Evolutionary conservation across 257 asterid species (phyloP).

Genomic region (Gentiana dahurica): DNA sequence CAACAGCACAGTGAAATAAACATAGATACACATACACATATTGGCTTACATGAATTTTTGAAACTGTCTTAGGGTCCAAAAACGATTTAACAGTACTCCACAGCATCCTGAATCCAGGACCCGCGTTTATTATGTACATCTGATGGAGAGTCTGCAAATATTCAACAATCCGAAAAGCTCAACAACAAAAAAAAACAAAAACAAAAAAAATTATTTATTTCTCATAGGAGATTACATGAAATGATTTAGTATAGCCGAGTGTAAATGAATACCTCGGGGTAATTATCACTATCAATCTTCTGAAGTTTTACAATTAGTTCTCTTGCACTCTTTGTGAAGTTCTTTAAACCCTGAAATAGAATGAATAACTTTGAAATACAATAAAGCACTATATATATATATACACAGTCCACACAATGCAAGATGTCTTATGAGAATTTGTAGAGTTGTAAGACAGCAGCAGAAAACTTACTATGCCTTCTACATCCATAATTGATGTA

Average conservation of each 20-base stretch:
- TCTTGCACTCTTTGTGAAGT: conserved; percentile 74
- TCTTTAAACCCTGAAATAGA: conserved; percentile 62
- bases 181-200: conserved; percentile 1
- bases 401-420: not conserved
- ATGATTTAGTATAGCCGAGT: conserved; percentile 3
- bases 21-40: conserved; percentile 4
- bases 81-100: conserved; percentile 85
- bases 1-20: no score
- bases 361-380: not conserved
- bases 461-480: conserved; percentile 77
- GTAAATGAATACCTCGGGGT: conserved; percentile 63
- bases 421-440: not conserved
- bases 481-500: conserved; percentile 94
- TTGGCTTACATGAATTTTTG: conserved; percentile 75
- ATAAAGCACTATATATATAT: not conserved
- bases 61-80: conserved; percentile 87
- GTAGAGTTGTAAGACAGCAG: conserved; percentile 1
- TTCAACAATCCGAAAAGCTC: conserved; percentile 13
- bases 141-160: conserved; percentile 81
- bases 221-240: conserved; percentile 4
- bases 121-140: conserved; percentile 96
- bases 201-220: conserved; percentile 8
- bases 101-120: conserved; percentile 79
- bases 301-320: conserved; percentile 82
- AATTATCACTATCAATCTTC: conserved; percentile 89